Evolutionary conservation across 495 filamentous ascomycete species (phyloP), one percentile per base, ranked within the genome.

Genomic region (Neurospora tetraspora): DNA sequence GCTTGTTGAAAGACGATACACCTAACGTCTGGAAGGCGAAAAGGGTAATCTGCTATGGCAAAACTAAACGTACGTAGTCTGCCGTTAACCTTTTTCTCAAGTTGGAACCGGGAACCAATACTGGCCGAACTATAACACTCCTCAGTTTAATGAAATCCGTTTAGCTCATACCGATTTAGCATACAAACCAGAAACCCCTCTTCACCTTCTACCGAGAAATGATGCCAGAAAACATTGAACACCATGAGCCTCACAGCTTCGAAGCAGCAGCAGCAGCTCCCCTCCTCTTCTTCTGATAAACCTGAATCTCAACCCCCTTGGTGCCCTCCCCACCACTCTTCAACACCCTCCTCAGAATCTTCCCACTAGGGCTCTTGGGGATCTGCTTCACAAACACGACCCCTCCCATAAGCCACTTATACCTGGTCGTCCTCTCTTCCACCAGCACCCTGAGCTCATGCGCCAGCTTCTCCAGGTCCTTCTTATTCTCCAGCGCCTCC

Each of bases 301-400:
- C 20, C 74, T 71, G 69, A 37, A 80, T 72, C 73, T 78, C 76
- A 1, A 77, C 31, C 10, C 77, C 76, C 73, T 61, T 31, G 0
- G 72, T 74, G 27, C 69, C 74, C 27, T 73, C 43, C 1, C 75
- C 79, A 8, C 73, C 74, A 34, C 69, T 71, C 73, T 78, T 79
- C 72, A 92, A 78, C 73, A 89, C 77, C 71, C 88, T 80, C 73
- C 89, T 85, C 75, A 92, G 78, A 20, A 92, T 92, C 83, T 91
- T 92, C 18, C 89, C 89, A 73, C 86, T 89, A 0, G 90, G 85
- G 76, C 86, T 89, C 81, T 91, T 91, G n/a, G 90, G 90, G 61
- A 92, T 88, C 71, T 84, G 85, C 20, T 86, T 78, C 7, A 90
- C 75, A 78, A 92, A 88, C 77, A 91, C 88, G 16, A 92, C 78